These are phyloP conservation scores for Candida boleticola DNA, from an alignment of 805 yeast genomes.

Conservation along the genomic window DNA sequence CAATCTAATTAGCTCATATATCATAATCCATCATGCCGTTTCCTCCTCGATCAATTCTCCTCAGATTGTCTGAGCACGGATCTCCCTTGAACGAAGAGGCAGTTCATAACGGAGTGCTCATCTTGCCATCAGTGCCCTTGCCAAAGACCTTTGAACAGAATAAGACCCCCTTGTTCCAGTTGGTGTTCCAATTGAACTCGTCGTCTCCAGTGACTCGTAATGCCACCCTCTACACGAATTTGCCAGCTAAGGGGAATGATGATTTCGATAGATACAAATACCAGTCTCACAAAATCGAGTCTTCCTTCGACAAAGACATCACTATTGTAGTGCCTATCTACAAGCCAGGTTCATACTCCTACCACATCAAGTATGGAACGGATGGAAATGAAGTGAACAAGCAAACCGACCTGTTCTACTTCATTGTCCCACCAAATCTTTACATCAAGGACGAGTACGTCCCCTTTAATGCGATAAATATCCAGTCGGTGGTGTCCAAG, in stretches of 20 bases:
- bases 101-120: slow-evolving; percentile 46
- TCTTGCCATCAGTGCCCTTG: slow-evolving; percentile 47
- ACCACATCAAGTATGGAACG: slow-evolving; percentile 55
- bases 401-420: slow-evolving; percentile 62
- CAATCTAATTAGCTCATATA: too few relatives aligned
- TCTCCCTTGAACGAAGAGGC: slow-evolving; percentile 40
- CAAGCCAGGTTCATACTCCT: slow-evolving; percentile 78
- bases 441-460: slow-evolving; percentile 52
- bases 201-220: slow-evolving; percentile 70
- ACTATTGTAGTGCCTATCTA: slow-evolving; percentile 58
- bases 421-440: slow-evolving; percentile 79
- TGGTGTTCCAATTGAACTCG: slow-evolving; percentile 69
- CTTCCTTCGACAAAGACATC: slow-evolving; percentile 65
- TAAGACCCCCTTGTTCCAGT: slow-evolving; percentile 41
- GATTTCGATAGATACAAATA: slow-evolving; percentile 58
- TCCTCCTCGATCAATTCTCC: slow-evolving; percentile 22
- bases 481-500: slow-evolving; percentile 86
- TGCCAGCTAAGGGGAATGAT: slow-evolving; percentile 46
- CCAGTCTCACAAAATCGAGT: slow-evolving; percentile 47
- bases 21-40: not conserved
- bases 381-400: slow-evolving; percentile 21
- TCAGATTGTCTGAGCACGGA: slow-evolving; percentile 48
- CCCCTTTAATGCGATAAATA: slow-evolving; percentile 73
- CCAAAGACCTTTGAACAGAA: slow-evolving; percentile 28
- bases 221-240: slow-evolving; percentile 73